Base-by-base conservation (phyloP, 495 filamentous ascomycete genomes). In the Neurospora terricola region DNA sequence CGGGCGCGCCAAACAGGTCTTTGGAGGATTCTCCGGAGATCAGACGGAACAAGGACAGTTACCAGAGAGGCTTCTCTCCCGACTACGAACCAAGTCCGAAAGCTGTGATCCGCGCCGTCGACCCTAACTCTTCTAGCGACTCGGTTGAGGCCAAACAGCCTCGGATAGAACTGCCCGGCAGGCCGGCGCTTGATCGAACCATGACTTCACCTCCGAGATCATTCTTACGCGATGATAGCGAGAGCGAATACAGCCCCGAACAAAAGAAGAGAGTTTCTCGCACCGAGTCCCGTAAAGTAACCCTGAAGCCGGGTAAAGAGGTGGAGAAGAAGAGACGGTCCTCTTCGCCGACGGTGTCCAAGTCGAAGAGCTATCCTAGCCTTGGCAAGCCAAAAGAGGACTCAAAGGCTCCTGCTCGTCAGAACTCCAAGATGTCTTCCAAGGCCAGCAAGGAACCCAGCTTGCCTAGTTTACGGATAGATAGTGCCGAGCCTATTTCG, bases 21-120 rank as follows among this genome's bases (percentile, higher is more conserved):
- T 66, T 34, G 27, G 27, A 66, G 54, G 54, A 34, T 36, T 66
- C 54, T 34, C 54, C 54, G 14, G 54, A 66, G 27, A 66, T 66
- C 54, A 66, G 27, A 34, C 27, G 54, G 27, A 66, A 66, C 54
- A 66, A 66, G 54, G 54, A 66, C 18, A 14, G 12, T 36, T 66
- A 34, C 27, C 54, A 66, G 38, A 81, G 86, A 75, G 87, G 89
- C 3, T 91, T 91, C 75, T 90, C 90, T n/a, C 88, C 89, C 0
- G 89, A 88, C 59, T 91, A 91, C 74, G 86, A 88, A 54, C 89
- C 89, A 1, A 86, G 86, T 73, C 83, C 86, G 6, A 86, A 83
- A 78, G 88, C 89, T 59, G 87, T 87, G 30, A 89, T 91, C 21
- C 85, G 89, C 70, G 77, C 85, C 7, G 85, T 90, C n/a, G 81